Conservation (phyloP, 306 rosid species). For the Prunus persica region DNA sequence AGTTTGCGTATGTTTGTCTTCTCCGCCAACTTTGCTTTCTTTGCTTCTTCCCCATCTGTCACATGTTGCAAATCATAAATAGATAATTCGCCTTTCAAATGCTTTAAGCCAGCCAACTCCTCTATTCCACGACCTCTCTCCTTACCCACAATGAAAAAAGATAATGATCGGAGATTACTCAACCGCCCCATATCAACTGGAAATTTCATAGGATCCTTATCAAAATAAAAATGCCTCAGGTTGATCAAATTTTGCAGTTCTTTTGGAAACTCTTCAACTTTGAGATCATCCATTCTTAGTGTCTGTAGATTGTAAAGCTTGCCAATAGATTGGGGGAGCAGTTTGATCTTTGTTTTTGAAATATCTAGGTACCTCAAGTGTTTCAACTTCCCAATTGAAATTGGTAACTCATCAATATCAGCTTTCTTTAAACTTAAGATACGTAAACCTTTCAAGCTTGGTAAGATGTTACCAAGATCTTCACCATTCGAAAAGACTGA, state of each 20-base stretch:
- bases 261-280: not conserved
- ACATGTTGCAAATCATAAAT: not conserved
- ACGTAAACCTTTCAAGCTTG: not conserved
- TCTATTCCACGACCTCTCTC: not conserved
- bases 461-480: not conserved
- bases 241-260: not conserved
- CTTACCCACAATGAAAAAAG: not conserved
- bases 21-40: not conserved
- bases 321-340: constrained; percentile 1
- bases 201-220: not conserved
- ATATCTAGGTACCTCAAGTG: constrained; percentile 9
- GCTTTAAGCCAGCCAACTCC: not conserved
- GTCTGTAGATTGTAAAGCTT: not conserved
- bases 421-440: not conserved
- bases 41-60: not conserved
- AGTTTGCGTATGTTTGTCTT: not conserved
- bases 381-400: not conserved
- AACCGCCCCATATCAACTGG: not conserved
- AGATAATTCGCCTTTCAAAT: not conserved
- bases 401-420: not conserved
- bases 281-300: not conserved
- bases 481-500: not conserved
- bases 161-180: not conserved
- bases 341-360: not conserved
- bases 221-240: not conserved